Conservation (phyloP, 2,329 filamentous ascomycete species). For the Zopfia rhizophila region DNA sequence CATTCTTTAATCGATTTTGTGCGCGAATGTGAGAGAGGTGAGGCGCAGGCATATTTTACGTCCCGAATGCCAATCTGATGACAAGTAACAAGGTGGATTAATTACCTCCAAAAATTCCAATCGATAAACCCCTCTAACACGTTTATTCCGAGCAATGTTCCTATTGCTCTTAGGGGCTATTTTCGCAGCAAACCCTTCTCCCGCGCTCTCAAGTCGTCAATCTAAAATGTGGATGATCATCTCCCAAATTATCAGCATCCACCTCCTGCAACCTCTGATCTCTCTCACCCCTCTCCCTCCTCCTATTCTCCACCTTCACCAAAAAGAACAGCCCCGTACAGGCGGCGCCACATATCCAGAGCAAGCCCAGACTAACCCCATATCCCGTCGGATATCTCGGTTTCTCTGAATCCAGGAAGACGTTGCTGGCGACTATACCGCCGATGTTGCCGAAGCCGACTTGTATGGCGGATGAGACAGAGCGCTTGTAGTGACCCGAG, state of each 20-base stretch:
- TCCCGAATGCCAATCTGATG: no score
- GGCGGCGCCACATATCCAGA: slow-evolving; percentile 59
- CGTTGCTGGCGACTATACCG: slow-evolving; percentile 62
- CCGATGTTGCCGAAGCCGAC: slow-evolving; percentile 60
- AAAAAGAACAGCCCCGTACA: slow-evolving; percentile 56
- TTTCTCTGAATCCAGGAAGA: slow-evolving; percentile 58
- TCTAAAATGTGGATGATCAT: slow-evolving; percentile 63
- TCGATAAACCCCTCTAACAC: no score
- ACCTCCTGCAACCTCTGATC: slow-evolving; percentile 55
- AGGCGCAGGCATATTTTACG: no score
- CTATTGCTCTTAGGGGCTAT: no score
- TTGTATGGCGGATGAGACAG: slow-evolving; percentile 62
- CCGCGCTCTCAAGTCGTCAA: slow-evolving; percentile 51
- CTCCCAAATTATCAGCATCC: slow-evolving; percentile 61
- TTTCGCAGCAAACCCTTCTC: neutral
- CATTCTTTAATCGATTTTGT: no score
- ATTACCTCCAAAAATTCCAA: no score
- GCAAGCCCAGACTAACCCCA: slow-evolving; percentile 58
- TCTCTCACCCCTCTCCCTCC: slow-evolving; percentile 58
- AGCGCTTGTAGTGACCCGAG: slow-evolving; percentile 67
- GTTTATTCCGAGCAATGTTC: no score
- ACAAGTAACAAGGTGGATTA: no score
- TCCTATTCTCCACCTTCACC: slow-evolving; percentile 59
- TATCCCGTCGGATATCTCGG: slow-evolving; percentile 63
- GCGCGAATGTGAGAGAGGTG: no score